phyloP scores from a whole-genome alignment of 164 flowering plant genomes.

The Kingdonia uniflora region DNA sequence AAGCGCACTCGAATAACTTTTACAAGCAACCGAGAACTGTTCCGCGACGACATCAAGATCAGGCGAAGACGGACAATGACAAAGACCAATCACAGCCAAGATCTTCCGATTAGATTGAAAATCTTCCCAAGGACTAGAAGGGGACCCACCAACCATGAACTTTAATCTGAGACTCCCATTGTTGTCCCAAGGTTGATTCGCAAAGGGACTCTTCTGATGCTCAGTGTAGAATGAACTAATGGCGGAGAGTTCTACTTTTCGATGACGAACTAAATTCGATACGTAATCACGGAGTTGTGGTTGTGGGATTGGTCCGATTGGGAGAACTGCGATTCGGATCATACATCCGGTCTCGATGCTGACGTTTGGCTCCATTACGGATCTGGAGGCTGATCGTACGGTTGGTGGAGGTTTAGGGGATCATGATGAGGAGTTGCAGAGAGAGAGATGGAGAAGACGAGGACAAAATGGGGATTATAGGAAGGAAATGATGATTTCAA shows the following conservation, averaged over 20 bases:
- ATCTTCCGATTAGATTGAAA: conserved; percentile 88
- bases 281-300: conserved; percentile 60
- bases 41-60: conserved; percentile 54
- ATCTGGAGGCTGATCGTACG: too few relatives aligned
- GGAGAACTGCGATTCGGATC: conserved; percentile 82
- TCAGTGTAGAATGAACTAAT: conserved; percentile 93
- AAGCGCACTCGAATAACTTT: conserved; percentile 54
- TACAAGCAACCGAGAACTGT: conserved; percentile 43
- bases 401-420: too few relatives aligned
- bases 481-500: too few relatives aligned
- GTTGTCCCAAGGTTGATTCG: conserved; percentile 84
- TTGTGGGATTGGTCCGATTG: conserved; percentile 72
- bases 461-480: neutral
- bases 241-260: conserved; percentile 59
- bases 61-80: conserved; percentile 82
- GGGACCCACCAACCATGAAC: conserved; percentile 77
- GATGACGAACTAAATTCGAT: conserved; percentile 59
- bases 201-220: conserved; percentile 96
- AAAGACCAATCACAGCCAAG: conserved; percentile 77
- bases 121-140: conserved; percentile 92
- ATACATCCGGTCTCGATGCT: conserved; percentile 83
- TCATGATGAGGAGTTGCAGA: too few relatives aligned
- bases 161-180: conserved; percentile 71
- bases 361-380: conserved; percentile 93
- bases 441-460: neutral